Conservation (phyloP, 305 asterid genomes). For the Fraxinus ornus region DNA sequence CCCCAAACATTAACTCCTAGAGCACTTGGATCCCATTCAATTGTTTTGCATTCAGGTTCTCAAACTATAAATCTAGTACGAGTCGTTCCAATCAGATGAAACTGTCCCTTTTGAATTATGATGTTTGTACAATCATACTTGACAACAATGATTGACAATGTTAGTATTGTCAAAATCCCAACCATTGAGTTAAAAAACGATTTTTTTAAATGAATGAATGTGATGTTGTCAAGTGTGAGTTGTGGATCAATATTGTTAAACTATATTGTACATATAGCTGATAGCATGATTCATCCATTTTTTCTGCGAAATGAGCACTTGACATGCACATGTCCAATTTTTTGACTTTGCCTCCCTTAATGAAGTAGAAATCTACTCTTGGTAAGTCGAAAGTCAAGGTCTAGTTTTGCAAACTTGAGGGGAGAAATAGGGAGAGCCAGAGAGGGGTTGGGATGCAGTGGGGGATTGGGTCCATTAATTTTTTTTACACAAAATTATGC, state of each 20-base stretch:
- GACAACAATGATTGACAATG: neutral
- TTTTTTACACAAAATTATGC: neutral
- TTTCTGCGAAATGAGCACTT: neutral
- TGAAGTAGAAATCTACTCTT: neutral
- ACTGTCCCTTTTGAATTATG: neutral
- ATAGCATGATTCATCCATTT: neutral
- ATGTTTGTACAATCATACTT: neutral
- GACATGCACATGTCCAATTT: neutral
- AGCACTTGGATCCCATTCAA: neutral
- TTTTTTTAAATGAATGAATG: neutral
- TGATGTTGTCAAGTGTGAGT: too few species aligned
- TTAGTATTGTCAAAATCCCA: neutral
- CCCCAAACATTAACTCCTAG: neutral
- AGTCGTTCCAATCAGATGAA: neutral
- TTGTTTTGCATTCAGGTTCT: neutral
- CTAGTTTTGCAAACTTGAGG: neutral
- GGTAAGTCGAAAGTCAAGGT: neutral
- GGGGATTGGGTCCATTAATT: neutral
- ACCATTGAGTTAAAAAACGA: neutral
- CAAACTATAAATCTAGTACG: neutral
- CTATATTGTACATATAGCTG: too few species aligned
- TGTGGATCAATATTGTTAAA: neutral
- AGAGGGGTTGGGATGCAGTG: neutral
- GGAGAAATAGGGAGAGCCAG: neutral
- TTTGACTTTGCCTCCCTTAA: neutral